Conservation (phyloP, 441 rosid species). For the Erysimum cheiri region DNA sequence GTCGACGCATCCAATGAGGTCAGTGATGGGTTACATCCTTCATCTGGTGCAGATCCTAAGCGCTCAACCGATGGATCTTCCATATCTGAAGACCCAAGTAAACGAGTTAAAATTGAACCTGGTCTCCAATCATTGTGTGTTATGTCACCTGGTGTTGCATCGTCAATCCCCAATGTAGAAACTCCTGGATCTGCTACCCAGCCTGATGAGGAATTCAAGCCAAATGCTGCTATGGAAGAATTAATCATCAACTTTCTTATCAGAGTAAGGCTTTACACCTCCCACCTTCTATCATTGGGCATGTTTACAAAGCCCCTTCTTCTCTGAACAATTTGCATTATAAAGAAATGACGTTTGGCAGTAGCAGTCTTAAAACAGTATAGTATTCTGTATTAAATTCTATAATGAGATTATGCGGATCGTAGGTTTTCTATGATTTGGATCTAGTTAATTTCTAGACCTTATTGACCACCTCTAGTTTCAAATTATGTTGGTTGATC, state of each 20-base stretch:
- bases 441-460: constrained; percentile 25
- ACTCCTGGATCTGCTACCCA: constrained; percentile 96
- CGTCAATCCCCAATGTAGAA: constrained; percentile 85
- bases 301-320: constrained; percentile 18
- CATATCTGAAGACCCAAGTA: constrained; percentile 79
- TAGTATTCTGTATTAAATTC: constrained; percentile 7
- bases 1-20: constrained; percentile 59
- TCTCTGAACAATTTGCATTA: constrained; percentile 19
- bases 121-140: constrained; percentile 90
- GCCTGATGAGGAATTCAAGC: constrained; percentile 99
- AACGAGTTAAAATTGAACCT: constrained; percentile 88
- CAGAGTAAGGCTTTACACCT: constrained; percentile 68
- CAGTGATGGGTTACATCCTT: constrained; percentile 64
- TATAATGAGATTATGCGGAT: constrained; percentile 15
- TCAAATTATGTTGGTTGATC: constrained; percentile 29
- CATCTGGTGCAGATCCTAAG: constrained; percentile 63
- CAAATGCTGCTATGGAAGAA: constrained; percentile 99
- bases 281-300: constrained; percentile 21
- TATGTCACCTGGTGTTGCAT: constrained; percentile 95
- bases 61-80: constrained; percentile 74
- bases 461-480: constrained; percentile 13
- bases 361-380: constrained; percentile 20
- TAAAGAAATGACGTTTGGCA: not conserved
- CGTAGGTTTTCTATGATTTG: constrained; percentile 21
- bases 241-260: constrained; percentile 97